phyloP scores from a whole-genome alignment of 2,329 filamentous ascomycete species.

The Clarireedia paspali region DNA sequence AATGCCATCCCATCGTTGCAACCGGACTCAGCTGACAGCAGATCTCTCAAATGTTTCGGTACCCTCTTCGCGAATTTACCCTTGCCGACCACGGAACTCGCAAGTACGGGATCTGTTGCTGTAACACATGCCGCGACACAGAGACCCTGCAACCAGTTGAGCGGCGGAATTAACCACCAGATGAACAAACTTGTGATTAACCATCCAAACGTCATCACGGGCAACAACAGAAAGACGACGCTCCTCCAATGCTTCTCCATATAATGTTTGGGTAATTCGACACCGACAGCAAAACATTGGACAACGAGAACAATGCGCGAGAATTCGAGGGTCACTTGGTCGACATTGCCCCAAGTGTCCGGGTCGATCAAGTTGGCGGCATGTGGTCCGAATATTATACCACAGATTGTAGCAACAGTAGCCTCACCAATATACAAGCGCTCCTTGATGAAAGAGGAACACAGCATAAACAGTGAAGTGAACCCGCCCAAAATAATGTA shows the following conservation, averaged over 20 bases:
- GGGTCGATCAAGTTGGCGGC: constrained; percentile 76
- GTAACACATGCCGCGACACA: constrained; percentile 89
- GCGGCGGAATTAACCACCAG: constrained; percentile 75
- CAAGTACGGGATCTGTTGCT: constrained; percentile 91
- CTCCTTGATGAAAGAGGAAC: constrained; percentile 97
- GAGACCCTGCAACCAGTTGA: constrained; percentile 86
- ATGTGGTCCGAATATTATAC: constrained; percentile 83
- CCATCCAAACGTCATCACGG: constrained; percentile 98
- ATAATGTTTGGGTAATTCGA: constrained; percentile 86
- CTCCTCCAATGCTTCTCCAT: constrained; percentile 98
- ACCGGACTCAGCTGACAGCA: constrained; percentile 92
- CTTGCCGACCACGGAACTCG: constrained; percentile 96
- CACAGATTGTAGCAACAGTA: constrained; percentile 82
- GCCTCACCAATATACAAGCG: constrained; percentile 97
- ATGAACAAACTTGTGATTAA: constrained; percentile 86
- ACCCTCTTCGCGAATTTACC: constrained; percentile 97
- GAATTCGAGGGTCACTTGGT: constrained; percentile 83
- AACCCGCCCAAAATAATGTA: constrained; percentile 98
- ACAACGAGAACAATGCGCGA: constrained; percentile 84
- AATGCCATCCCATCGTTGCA: constrained; percentile 99
- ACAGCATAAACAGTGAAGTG: constrained; percentile 96
- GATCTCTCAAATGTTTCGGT: constrained; percentile 91
- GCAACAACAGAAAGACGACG: constrained; percentile 77
- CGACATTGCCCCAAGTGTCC: constrained; percentile 68
- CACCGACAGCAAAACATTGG: constrained; percentile 85